Base-by-base conservation (phyloP, 495 filamentous ascomycete genomes). In the Pseudoneurospora amorphoporcata region DNA sequence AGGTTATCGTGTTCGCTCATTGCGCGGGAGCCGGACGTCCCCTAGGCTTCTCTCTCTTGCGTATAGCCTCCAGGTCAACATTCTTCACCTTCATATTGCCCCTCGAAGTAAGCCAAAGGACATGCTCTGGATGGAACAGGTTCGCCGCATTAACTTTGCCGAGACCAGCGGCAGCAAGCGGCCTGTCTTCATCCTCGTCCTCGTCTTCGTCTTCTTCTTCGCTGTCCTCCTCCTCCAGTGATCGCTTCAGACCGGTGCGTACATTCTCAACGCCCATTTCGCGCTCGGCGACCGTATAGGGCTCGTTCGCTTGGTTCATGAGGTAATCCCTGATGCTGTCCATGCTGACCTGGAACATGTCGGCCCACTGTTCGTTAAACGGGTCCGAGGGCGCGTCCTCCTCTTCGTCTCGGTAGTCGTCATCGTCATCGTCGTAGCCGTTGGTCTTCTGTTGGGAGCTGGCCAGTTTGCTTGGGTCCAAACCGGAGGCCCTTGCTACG, bases 211-310 rank as follows among this genome's bases (percentile, higher is more conserved):
- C 87, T 0, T 85, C 84, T 0, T 85, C 85, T 0, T 83, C 82
- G 8, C 83, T 87, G 8, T 86, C 81, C 38, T 87, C 87, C 77
- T 90, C 87, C 70, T 86, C 85, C 73, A 90, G 76, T 37, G 79
- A 77, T 73, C 87, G 84, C 79, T 75, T 85, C 75, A 94, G 78
- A 17, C 92, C 92, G 12, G 91, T 93, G 6, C 88, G 85, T 45
- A 94, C 90, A 78, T 90, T 91, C 79, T 89, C 84, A n/a, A 91
- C 78, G 2, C 92, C 92, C 47, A 74, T 77, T 72, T 88, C 87
- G 68, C 85, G 83, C 83, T 95, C 92, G 76, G 89, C 91, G 8
- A 87, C 83, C 19, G 91, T 94, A 76, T 87, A 94, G 58, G 81
- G 73, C 68, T 86, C 82, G 14, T 77, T 75, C 43, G 88, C 86